Evolutionary conservation across 1,284 basidiomycete genomes (phyloP).

Genomic region (Cutaneotrichosporon cyanovorans): DNA sequence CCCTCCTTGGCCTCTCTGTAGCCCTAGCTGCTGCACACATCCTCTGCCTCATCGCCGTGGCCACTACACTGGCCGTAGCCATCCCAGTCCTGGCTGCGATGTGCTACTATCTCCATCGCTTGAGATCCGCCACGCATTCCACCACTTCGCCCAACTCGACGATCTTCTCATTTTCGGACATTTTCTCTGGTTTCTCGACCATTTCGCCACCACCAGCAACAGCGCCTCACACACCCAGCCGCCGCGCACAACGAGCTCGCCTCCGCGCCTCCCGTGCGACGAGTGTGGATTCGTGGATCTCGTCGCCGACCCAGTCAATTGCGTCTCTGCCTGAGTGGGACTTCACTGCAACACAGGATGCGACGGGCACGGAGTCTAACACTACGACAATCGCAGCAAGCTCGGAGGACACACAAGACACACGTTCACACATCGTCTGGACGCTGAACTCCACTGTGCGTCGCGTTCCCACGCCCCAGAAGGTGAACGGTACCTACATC

Average conservation of each 20-base stretch:
- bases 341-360: background rate
- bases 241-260: background rate
- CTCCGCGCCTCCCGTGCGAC: no score
- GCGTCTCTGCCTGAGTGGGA: background rate
- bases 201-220: background rate
- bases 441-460: no score
- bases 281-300: background rate
- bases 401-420: no score
- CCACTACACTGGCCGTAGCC: background rate
- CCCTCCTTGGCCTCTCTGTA: conserved; percentile 2
- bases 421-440: no score
- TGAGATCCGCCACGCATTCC: no score
- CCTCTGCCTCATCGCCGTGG: background rate
- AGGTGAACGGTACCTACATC: no score
- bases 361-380: background rate
- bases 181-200: no score
- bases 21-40: background rate
- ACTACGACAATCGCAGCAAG: no score
- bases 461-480: no score
- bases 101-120: background rate
- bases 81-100: background rate
- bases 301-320: background rate
- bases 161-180: no score
- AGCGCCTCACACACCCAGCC: background rate
- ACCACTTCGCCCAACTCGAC: no score